Conservation (phyloP, 805 yeast genomes). For the Ogataea angusta region DNA sequence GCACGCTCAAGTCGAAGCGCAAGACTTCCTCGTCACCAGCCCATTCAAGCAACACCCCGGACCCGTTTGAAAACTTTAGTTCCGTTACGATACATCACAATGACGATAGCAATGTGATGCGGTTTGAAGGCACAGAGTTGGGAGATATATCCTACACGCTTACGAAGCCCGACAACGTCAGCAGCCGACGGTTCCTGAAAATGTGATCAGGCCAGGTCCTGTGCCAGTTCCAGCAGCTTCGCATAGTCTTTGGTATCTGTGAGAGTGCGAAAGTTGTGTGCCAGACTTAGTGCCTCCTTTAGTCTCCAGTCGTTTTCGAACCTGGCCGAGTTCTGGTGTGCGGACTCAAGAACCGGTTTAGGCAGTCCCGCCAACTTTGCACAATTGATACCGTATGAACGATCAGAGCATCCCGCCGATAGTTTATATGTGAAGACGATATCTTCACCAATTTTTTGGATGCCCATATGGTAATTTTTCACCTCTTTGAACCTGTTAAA, state of each 20-base stretch:
- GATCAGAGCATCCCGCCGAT: constrained; percentile 47
- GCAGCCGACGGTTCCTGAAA: constrained; percentile 28
- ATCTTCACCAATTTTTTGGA: constrained; percentile 14
- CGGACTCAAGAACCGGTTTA: constrained; percentile 41
- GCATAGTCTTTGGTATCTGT: constrained; percentile 2
- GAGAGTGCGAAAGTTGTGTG: constrained; percentile 1
- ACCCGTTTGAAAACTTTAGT: constrained; percentile 82
- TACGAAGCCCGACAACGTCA: constrained; percentile 36
- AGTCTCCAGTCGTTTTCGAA: constrained; percentile 22
- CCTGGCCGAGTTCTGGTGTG: constrained; percentile 36
- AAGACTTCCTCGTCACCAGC: constrained; percentile 30
- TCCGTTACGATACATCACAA: constrained; percentile 84
- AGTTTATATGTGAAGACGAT: constrained; percentile 53
- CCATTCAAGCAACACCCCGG: constrained; percentile 32
- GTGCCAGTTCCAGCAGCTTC: constrained; percentile 21
- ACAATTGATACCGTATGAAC: constrained; percentile 82
- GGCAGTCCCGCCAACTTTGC: constrained; percentile 73
- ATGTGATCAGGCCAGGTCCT: constrained; percentile 21
- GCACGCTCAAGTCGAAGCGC: constrained; percentile 40
- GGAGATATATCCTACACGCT: constrained; percentile 58
- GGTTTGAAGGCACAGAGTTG: constrained; percentile 45
- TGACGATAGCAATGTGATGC: constrained; percentile 43
- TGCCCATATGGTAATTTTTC: constrained; percentile 72
- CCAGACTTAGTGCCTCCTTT: constrained; percentile 15
- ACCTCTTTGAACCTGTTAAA: constrained; percentile 44